Percentiles rank a stretch among this genome's conserved stretches.
Conservation (phyloP, 2,329 filamentous ascomycete species). For the Fusarium duplospermum region DNA sequence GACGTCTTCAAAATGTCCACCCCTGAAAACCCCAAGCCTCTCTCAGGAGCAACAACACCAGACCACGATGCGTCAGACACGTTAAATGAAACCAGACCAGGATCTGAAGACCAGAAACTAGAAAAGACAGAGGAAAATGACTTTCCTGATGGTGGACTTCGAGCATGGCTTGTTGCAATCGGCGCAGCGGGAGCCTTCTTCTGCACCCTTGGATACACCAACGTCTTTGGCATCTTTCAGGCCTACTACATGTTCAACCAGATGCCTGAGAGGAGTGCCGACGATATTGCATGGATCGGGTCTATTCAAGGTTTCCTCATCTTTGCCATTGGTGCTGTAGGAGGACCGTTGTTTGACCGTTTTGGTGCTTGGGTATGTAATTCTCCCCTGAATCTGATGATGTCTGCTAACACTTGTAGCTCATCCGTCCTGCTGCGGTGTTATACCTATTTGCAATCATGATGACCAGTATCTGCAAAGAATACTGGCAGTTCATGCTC, state of each 20-base stretch:
- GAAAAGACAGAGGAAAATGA: not conserved
- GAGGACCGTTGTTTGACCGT: constrained; percentile 56
- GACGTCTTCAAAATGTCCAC: not conserved
- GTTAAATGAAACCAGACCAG: not conserved
- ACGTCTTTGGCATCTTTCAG: constrained; percentile 44
- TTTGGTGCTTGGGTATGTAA: constrained; percentile 51
- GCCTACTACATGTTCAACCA: constrained; percentile 44
- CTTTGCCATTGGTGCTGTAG: constrained; percentile 46
- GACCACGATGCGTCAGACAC: not conserved
- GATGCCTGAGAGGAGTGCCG: constrained; percentile 32
- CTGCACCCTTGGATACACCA: constrained; percentile 43
- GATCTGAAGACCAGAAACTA: not conserved
- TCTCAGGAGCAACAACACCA: not conserved
- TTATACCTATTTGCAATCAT: constrained; percentile 31
- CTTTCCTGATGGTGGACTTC: constrained; percentile 8
- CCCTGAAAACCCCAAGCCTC: not conserved
- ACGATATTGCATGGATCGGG: constrained; percentile 45
- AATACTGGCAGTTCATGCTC: constrained; percentile 65
- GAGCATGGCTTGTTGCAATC: constrained; percentile 33
- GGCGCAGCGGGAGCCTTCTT: constrained; percentile 39
- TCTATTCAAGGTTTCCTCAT: constrained; percentile 41
- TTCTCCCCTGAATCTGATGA: constrained; percentile 47
- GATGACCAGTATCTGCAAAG: constrained; percentile 47
- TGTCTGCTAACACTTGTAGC: constrained; percentile 34
- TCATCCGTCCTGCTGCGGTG: constrained; percentile 24